Conservation (phyloP, 192 early-diverging fungal genomes). For the Rhizophagus prolifer region DNA sequence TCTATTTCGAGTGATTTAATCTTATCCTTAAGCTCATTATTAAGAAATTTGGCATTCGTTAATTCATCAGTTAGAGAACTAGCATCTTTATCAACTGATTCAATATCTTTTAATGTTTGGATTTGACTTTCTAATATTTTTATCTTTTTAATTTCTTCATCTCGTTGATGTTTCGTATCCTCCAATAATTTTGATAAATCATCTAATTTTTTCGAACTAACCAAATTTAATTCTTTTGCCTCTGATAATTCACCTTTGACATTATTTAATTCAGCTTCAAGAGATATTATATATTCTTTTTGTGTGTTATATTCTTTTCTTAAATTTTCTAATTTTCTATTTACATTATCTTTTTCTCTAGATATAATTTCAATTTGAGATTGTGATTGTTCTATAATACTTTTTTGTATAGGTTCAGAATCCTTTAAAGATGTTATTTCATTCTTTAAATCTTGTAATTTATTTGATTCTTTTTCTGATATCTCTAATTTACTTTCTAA, state of each 20-base stretch:
- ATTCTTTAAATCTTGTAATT: neutral
- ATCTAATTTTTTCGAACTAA: neutral
- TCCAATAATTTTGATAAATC: conserved; percentile 9
- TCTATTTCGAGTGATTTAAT: neutral
- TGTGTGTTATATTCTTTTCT: neutral
- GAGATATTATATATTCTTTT: neutral
- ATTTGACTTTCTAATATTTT: conserved; percentile 9
- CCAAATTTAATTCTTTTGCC: neutral
- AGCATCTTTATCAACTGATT: neutral
- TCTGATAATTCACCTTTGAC: conserved; percentile 2
- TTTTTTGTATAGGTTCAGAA: neutral
- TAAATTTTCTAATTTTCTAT: neutral
- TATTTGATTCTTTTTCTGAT: conserved; percentile 1
- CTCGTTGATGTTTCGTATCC: neutral
- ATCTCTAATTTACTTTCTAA: conserved; percentile 1
- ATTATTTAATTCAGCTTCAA: neutral
- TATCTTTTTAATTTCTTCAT: conserved; percentile 11
- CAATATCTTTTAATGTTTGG: neutral
- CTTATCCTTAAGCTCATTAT: neutral
- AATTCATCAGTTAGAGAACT: neutral
- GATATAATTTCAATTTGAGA: neutral
- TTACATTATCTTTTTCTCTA: neutral
- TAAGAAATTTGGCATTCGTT: neutral
- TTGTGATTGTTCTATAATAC: conserved; percentile 10
- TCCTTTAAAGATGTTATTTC: neutral